phyloP scores from a whole-genome alignment of 78 protist species.

The Dictyostelium discoideum region DNA sequence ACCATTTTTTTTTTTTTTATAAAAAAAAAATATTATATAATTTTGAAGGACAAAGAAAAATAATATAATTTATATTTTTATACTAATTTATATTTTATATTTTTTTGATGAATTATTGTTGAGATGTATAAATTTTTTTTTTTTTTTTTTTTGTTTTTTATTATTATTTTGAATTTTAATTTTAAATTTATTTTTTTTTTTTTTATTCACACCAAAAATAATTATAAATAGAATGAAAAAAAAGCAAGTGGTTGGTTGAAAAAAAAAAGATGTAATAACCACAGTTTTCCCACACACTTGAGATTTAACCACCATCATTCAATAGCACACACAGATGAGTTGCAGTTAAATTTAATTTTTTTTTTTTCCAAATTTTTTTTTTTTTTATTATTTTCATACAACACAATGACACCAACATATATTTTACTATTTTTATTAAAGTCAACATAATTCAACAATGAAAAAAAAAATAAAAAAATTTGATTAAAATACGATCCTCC shows the following conservation, averaged over 20 bases:
- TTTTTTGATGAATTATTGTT: not conserved
- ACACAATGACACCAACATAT: not conserved
- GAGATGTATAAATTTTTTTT: not conserved
- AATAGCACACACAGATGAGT: not conserved
- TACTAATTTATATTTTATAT: not conserved
- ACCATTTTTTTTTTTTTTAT: not conserved
- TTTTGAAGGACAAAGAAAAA: no score
- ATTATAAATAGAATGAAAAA: not conserved
- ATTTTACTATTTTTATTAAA: not conserved
- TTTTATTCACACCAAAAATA: not conserved
- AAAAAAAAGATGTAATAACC: not conserved
- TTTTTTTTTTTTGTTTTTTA: not conserved
- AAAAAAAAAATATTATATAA: no score
- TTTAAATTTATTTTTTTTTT: not conserved
- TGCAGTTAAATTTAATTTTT: not conserved
- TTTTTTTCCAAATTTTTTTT: not conserved
- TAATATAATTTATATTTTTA: not conserved
- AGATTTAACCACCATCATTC: not conserved
- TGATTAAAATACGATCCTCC: not conserved
- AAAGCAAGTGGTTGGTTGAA: not conserved
- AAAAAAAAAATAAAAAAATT: not conserved
- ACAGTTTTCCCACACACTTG: not conserved
- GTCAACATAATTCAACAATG: not conserved
- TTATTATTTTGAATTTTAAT: not conserved
- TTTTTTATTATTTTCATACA: not conserved